Base-by-base conservation (phyloP, 164 flowering plant genomes). In the Vitis labrusca region DNA sequence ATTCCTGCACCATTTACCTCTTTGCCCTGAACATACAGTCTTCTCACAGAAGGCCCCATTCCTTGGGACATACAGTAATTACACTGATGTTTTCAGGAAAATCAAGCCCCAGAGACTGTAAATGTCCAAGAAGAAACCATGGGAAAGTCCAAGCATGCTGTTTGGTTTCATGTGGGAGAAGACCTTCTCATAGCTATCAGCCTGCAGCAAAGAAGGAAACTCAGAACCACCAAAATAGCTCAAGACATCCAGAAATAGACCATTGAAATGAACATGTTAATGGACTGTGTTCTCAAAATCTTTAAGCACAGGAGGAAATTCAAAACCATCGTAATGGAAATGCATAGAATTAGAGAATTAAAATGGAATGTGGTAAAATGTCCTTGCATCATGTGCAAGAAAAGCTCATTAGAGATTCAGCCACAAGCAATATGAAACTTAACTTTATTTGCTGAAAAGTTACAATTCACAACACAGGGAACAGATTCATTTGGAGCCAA, bases 11-110 rank as follows among this genome's bases (percentile, higher is more conserved):
- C 98, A 80, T 91, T 92, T 37, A 92, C 81, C 77, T 94, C 93
- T 75, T 90, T 92, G 59, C 97, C 97, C 76, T 91, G 99, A 62
- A 90, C 94, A 80, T 93, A 94, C 6, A 93, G 88, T 70, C 97
- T 88, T 76, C 99, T 88, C 27, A 93, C 98, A 64, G 99, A 95
- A 19, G 99, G 99, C 16, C 98, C 98, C 98, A 95, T 95, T 54
- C 98, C 83, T 95, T 95, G 50, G 99, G 98, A 60, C 98, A 92
- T 0, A 94, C 99, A 78, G 94, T 97, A 66, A 94, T 83, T 48
- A 94, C 99, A 74, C 99, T 91, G 59, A 94, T 83, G 82, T 92
- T 81, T 78, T 92, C 90, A n/a, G 99, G 98, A 70, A 94, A 94
- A 68, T 92, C 97, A 71, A 82, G 87, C 12, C 93, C 96, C 54